Percentiles rank a stretch among this genome's conserved stretches.
Conservation (phyloP, 768 basidiomycete genomes). For the Lactifluus rugatus region DNA sequence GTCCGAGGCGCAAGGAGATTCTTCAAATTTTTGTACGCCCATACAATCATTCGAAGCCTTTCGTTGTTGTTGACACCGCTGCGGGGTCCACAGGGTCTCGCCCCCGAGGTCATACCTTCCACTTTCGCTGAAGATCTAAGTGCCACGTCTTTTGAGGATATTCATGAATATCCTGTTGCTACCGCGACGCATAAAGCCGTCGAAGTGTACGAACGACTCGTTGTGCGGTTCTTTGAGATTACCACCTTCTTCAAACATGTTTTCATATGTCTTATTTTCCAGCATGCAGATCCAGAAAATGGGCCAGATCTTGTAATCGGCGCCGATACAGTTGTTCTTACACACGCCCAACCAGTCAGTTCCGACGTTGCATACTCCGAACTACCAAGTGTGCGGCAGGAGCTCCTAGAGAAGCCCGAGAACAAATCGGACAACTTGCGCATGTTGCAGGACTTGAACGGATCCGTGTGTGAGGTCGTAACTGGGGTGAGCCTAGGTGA, state of each 20-base stretch:
- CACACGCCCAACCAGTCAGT: conserved; percentile 54
- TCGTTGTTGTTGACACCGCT: background rate
- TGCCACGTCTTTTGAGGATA: conserved; percentile 54
- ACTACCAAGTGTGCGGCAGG: conserved; percentile 44
- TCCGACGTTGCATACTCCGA: conserved; percentile 48
- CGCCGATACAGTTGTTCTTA: conserved; percentile 94
- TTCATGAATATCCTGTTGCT: conserved; percentile 65
- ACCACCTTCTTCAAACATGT: background rate
- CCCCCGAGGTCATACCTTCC: conserved; percentile 64
- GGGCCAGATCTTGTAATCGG: conserved; percentile 73
- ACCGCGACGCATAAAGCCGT: conserved; percentile 74
- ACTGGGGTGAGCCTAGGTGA: conserved; percentile 80
- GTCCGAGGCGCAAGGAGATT: conserved; percentile 78
- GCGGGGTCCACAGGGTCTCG: conserved; percentile 38
- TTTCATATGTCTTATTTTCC: background rate
- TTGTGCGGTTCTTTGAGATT: conserved; percentile 33
- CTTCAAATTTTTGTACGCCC: conserved; percentile 62
- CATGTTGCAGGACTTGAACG: conserved; percentile 84
- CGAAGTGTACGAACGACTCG: conserved; percentile 81
- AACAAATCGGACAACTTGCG: conserved; percentile 73
- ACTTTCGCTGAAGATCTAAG: conserved; percentile 74
- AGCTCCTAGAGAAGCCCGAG: conserved; percentile 82
- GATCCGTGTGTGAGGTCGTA: conserved; percentile 81
- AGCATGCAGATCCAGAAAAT: conserved; percentile 52
- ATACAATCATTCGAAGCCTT: background rate